These are phyloP conservation scores for Jacaranda mimosifolia DNA, from an alignment of 257 asterid species.

Conservation along the genomic window DNA sequence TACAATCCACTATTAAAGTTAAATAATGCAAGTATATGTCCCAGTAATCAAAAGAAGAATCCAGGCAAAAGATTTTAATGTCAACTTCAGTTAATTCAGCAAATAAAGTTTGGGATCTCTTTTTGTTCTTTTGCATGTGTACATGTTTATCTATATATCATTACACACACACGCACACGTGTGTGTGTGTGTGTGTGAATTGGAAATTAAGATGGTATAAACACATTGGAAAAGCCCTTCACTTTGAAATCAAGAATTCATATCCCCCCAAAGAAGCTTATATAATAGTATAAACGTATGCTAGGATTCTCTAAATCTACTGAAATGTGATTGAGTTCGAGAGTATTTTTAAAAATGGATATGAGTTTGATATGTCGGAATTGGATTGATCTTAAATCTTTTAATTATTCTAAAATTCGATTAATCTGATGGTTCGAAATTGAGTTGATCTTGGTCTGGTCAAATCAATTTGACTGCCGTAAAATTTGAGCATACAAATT, in stretches of 20 bases:
- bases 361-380: no score
- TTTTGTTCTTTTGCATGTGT: conserved; percentile 30
- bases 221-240: background rate
- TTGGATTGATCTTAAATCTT: no score
- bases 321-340: background rate
- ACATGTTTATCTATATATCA: no score
- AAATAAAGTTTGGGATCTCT: conserved; percentile 10
- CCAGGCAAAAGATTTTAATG: conserved; percentile 44
- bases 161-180: no score
- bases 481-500: no score
- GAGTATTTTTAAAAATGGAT: no score
- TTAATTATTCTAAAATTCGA: no score
- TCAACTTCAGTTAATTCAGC: conserved; percentile 21
- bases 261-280: conserved; percentile 4
- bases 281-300: background rate
- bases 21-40: conserved; percentile 29
- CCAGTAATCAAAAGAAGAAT: conserved; percentile 44
- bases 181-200: background rate
- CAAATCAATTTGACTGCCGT: no score
- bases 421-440: no score
- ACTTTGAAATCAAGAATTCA: conserved; percentile 15
- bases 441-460: no score
- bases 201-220: background rate
- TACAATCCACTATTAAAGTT: conserved; percentile 32
- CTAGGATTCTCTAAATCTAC: conserved; percentile 30